These are phyloP conservation scores for Blastocystis hominis DNA, from an alignment of 352 stramenopile genomes.

Conservation along the genomic window DNA sequence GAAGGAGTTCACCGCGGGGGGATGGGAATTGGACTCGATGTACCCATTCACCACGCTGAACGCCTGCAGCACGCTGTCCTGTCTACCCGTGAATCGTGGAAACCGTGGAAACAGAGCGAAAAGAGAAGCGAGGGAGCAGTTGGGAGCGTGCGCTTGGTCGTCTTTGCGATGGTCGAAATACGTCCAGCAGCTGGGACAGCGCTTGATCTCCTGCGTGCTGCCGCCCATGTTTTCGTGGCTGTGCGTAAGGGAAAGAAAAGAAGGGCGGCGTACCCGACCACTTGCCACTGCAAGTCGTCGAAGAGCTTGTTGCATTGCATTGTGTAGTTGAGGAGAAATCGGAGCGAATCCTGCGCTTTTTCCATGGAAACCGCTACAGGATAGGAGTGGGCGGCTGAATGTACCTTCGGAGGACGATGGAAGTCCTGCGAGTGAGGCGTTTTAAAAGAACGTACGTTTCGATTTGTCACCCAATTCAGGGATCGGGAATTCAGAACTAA, in stretches of 20 bases:
- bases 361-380: not conserved
- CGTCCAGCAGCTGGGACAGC: conserved; percentile 15
- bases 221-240: conserved; percentile 25
- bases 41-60: not conserved
- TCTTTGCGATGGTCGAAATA: conserved; percentile 12
- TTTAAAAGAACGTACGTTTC: not conserved
- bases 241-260: not conserved
- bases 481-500: not conserved
- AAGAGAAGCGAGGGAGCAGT: not conserved
- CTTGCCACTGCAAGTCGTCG: not conserved
- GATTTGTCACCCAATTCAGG: not conserved
- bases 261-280: not conserved
- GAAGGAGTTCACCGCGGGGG: not conserved
- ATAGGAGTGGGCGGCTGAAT: not conserved
- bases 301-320: not conserved
- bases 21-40: not conserved
- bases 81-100: not conserved
- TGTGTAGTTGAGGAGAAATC: not conserved
- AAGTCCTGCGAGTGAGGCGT: not conserved
- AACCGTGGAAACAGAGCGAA: not conserved
- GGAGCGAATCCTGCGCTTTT: not conserved
- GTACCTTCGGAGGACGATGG: not conserved
- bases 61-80: not conserved
- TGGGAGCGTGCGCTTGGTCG: not conserved
- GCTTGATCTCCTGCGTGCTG: not conserved